Evolutionary conservation across 306 rosid species (phyloP), one percentile per base, ranked within the genome.

Genomic region (Coriaria nepalensis): DNA sequence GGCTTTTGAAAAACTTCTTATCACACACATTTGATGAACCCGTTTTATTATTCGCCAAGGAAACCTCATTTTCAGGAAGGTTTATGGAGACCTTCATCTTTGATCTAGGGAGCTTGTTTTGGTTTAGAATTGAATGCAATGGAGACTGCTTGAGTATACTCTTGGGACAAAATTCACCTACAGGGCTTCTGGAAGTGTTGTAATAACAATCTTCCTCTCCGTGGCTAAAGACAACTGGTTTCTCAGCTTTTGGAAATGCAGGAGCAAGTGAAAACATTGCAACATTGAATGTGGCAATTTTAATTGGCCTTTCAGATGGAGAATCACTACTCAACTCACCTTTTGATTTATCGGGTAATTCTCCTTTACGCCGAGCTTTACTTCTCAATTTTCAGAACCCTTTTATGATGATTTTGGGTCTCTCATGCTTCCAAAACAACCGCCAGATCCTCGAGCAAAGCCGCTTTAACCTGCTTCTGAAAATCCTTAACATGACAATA

Each of bases 231-330:
- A 46, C 33, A 38, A 65, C 37, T 35, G 45, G 40, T 2, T 72
- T 67, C 43, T 61, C 93, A 67, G 58, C 33, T 52, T 71, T 81
- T 40, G 93, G 71, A 55, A 81, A 65, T 8, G 93, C 95, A 57
- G 93, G 93, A 11, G 95, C 95, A 40, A 85, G 84, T 7, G 95
- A 75, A 62, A 85, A 85, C 95, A 85, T 85, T 42, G 95, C 95
- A 56, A 85, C 95, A 59, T 85, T 85, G 73, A 81, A 78, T 35
- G 95, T 73, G 52, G 87, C 93, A 37, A 76, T 50, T 10, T 84
- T 59, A 50, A 85, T 68, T 40, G 93, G 85, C 79, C 69, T 76
- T 67, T 56, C 67, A 5, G 74, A 48, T 53, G 56, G 72, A 48
- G 67, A 61, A 45, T 42, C 70, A 0, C 54, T 69, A n/a, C 58